A percentile compares a stretch with the other conserved stretches of the same genome.
Evolutionary conservation across 2,329 filamentous ascomycete genomes (phyloP).

Genomic region (Zymoseptoria ardabiliae): DNA sequence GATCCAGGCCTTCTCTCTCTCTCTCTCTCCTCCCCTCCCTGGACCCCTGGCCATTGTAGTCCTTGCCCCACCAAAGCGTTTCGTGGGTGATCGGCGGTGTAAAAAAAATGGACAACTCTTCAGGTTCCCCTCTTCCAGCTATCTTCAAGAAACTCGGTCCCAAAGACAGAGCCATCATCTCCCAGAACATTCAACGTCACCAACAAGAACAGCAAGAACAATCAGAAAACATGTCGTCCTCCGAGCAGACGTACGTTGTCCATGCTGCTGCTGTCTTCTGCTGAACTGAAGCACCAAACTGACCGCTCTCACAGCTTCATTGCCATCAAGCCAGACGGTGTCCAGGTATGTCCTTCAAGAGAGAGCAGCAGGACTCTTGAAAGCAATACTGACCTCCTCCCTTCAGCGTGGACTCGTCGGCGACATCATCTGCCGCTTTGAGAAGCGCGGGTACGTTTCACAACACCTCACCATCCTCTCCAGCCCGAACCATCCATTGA

Average conservation of each 20-base stretch:
- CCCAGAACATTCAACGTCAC: slow-evolving; percentile 16
- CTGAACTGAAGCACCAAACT: slow-evolving; percentile 7
- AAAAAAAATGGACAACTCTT: not conserved
- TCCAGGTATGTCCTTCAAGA: slow-evolving; percentile 66
- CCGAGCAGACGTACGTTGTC: slow-evolving; percentile 74
- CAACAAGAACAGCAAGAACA: slow-evolving; percentile 20
- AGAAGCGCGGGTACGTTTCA: slow-evolving; percentile 73
- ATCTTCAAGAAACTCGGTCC: slow-evolving; percentile 42
- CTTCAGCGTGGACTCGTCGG: slow-evolving; percentile 88
- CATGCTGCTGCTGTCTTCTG: not conserved
- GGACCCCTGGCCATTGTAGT: not conserved
- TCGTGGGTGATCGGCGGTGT: not conserved
- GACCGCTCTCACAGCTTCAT: slow-evolving; percentile 67
- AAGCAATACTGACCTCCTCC: slow-evolving; percentile 6
- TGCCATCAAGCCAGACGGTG: slow-evolving; percentile 99
- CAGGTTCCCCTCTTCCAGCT: slow-evolving; percentile 29
- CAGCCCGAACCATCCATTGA: slow-evolving; percentile 1
- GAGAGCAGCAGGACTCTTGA: not conserved
- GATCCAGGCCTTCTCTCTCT: not conserved
- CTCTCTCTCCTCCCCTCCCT: not conserved
- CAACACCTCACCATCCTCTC: slow-evolving; percentile 3
- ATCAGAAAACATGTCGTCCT: slow-evolving; percentile 45
- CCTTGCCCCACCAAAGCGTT: slow-evolving; percentile 1
- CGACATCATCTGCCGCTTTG: slow-evolving; percentile 96
- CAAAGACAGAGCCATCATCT: slow-evolving; percentile 38